Conservation (phyloP, 495 filamentous ascomycete species). For the Penicillium simplicissimum region DNA sequence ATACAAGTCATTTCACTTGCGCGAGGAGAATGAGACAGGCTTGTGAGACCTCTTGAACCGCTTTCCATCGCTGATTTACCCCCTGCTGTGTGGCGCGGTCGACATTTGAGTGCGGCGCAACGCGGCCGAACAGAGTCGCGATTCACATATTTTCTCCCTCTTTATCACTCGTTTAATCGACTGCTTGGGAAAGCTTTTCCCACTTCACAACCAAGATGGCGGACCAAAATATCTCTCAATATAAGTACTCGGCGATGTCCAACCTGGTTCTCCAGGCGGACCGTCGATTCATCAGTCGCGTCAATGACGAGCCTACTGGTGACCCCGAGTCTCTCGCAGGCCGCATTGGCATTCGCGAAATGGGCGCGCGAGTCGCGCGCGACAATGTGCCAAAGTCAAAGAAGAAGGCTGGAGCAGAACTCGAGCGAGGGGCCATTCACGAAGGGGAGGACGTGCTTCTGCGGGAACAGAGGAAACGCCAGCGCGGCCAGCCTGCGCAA, state of each 20-base stretch:
- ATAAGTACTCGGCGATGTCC: conserved; percentile 99
- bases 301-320: conserved; percentile 91
- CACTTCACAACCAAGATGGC: conserved; percentile 60
- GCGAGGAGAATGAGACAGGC: conserved; percentile 46
- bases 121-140: conserved; percentile 34
- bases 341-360: conserved; percentile 87
- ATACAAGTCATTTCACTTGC: conserved; percentile 32
- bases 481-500: conserved; percentile 70
- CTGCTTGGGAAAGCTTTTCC: conserved; percentile 15
- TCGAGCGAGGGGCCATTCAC: conserved; percentile 75
- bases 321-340: conserved; percentile 97
- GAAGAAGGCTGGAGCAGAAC: conserved; percentile 59
- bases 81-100: conserved; percentile 18
- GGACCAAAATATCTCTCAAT: conserved; percentile 94
- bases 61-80: conserved; percentile 24
- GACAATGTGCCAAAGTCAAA: conserved; percentile 80
- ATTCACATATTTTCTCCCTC: conserved; percentile 30
- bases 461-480: conserved; percentile 85
- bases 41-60: conserved; percentile 37
- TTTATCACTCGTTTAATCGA: conserved; percentile 14
- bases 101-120: conserved; percentile 40
- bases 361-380: conserved; percentile 81
- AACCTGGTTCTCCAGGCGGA: conserved; percentile 99
- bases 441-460: conserved; percentile 87
- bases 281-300: conserved; percentile 87